Evolutionary conservation across 2,329 filamentous ascomycete genomes (phyloP).

Genomic region (Alternaria triticina): DNA sequence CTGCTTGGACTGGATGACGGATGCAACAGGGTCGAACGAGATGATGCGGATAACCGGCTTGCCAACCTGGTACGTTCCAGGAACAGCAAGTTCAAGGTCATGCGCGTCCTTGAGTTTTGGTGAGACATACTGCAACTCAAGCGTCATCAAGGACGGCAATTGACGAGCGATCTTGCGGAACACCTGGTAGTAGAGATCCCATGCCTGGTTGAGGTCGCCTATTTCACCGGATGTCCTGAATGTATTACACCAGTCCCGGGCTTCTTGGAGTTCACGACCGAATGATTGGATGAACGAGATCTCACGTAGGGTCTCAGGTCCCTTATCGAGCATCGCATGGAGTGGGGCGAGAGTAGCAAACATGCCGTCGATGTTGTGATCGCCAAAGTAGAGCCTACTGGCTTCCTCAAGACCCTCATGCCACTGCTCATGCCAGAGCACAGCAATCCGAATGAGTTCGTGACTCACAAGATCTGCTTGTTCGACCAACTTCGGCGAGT

Average conservation of each 20-base stretch:
- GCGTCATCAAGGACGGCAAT: constrained; percentile 85
- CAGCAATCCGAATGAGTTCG: constrained; percentile 94
- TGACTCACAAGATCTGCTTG: constrained; percentile 95
- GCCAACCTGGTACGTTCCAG: constrained; percentile 86
- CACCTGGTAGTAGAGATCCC: constrained; percentile 99
- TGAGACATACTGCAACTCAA: constrained; percentile 96
- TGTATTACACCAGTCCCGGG: constrained; percentile 92
- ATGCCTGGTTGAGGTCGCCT: constrained; percentile 95
- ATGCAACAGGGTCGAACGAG: constrained; percentile 88
- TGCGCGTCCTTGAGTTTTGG: constrained; percentile 86
- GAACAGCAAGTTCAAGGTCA: constrained; percentile 91
- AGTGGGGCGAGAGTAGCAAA: constrained; percentile 87
- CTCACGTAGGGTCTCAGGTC: constrained; percentile 90
- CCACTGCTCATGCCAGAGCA: constrained; percentile 99
- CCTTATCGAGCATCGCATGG: constrained; percentile 87
- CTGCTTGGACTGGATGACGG: constrained; percentile 96
- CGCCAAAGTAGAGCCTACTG: constrained; percentile 93
- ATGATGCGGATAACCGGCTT: constrained; percentile 82
- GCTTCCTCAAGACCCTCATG: constrained; percentile 98
- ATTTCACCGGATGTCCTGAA: constrained; percentile 89
- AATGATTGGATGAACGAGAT: constrained; percentile 98
- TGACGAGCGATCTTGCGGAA: constrained; percentile 96
- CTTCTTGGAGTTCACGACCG: constrained; percentile 91
- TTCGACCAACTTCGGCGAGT: constrained; percentile 89
- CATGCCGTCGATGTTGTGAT: constrained; percentile 98